phyloP scores from a whole-genome alignment of 2,329 filamentous ascomycete genomes.

The Stachybotrys chartarum region DNA sequence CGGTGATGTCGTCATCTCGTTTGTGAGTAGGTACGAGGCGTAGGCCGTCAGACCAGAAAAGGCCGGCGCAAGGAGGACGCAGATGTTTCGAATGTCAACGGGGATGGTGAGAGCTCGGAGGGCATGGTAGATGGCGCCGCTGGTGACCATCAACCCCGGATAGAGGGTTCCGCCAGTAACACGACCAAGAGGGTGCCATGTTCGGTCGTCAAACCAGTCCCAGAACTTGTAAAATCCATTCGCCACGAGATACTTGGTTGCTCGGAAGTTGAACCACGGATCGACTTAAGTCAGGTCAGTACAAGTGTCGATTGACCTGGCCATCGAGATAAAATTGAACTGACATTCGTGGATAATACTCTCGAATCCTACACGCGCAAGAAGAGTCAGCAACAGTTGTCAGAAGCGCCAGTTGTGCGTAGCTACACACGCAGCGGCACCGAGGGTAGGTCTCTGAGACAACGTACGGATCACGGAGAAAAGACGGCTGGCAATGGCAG shows the following conservation, averaged over 20 bases:
- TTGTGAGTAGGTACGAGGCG: conserved; percentile 89
- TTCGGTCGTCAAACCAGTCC: conserved; percentile 99
- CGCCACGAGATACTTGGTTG: conserved; percentile 93
- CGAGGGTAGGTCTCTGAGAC: conserved; percentile 4
- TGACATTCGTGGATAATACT: conserved; percentile 99
- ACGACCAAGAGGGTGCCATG: conserved; percentile 97
- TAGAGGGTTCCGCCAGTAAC: conserved; percentile 99
- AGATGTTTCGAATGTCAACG: conserved; percentile 98
- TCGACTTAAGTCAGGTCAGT: conserved; percentile 60
- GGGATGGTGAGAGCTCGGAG: conserved; percentile 84
- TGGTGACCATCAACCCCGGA: conserved; percentile 97
- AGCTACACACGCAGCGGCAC: conserved; percentile 1
- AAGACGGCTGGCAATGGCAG: conserved; percentile 84
- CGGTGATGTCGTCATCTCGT: conserved; percentile 92
- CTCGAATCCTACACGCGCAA: conserved; percentile 65
- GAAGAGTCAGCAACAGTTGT: conserved; percentile 3
- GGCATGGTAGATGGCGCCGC: conserved; percentile 90
- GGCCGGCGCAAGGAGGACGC: conserved; percentile 87
- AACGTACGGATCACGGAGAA: conserved; percentile 95
- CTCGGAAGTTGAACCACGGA: conserved; percentile 99
- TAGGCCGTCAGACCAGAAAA: conserved; percentile 93
- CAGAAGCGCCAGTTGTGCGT: neutral
- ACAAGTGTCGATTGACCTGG: conserved; percentile 5
- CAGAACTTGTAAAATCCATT: conserved; percentile 99
- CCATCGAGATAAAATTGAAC: conserved; percentile 30